phyloP scores from a whole-genome alignment of 192 early-diverging fungal species.

The Entophlyctis luteolus region DNA sequence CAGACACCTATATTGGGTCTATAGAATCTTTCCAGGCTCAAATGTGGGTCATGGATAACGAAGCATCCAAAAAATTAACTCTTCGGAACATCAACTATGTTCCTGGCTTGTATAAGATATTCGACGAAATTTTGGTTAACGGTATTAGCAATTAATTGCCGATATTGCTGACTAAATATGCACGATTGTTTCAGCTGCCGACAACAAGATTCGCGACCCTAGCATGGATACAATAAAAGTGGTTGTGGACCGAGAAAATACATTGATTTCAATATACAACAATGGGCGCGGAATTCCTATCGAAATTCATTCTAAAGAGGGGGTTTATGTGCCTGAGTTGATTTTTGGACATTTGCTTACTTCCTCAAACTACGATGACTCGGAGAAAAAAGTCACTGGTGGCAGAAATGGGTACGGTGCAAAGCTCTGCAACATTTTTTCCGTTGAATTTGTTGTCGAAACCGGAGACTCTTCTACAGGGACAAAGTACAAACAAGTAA shows the following conservation, averaged over 20 bases:
- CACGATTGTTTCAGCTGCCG: conserved; percentile 65
- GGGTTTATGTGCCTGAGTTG: conserved; percentile 90
- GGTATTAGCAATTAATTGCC: no score
- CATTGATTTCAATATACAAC: conserved; percentile 83
- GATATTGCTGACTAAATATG: no score
- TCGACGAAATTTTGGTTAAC: conserved; percentile 97
- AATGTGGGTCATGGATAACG: conserved; percentile 84
- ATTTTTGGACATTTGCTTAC: conserved; percentile 97
- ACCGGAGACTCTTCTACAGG: conserved; percentile 71
- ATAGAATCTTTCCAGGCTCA: conserved; percentile 72
- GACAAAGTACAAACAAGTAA: conserved; percentile 75
- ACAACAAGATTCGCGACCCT: conserved; percentile 90
- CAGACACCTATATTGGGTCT: conserved; percentile 95
- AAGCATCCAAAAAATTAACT: conserved; percentile 42
- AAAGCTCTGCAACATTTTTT: conserved; percentile 97
- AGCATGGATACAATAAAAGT: conserved; percentile 84
- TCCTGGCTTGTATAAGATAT: conserved; percentile 92
- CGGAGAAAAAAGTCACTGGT: conserved; percentile 90
- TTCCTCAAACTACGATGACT: conserved; percentile 95
- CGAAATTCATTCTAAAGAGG: conserved; percentile 84
- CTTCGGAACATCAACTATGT: conserved; percentile 70
- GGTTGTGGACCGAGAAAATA: conserved; percentile 75
- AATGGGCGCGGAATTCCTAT: conserved; percentile 93
- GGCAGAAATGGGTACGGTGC: conserved; percentile 85
- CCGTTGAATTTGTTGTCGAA: conserved; percentile 88